Evolutionary conservation across 306 rosid species (phyloP).

Genomic region (Quercus engelmannii): DNA sequence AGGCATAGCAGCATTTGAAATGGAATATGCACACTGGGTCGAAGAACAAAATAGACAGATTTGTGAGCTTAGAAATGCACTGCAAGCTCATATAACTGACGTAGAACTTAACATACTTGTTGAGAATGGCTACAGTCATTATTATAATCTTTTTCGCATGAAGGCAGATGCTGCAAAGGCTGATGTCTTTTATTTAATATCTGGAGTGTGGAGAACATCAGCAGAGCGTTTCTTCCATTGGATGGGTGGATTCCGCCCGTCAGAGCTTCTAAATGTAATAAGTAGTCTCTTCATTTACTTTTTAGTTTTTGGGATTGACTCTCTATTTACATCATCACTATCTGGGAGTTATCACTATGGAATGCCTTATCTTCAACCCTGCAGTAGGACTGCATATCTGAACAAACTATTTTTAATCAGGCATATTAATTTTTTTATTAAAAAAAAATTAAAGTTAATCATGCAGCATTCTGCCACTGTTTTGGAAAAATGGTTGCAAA

Average conservation of each 20-base stretch:
- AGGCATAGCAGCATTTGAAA: slow-evolving; percentile 78
- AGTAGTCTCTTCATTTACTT: neutral
- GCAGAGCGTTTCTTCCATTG: slow-evolving; percentile 84
- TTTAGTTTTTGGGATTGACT: neutral
- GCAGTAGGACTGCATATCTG: neutral
- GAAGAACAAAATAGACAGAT: slow-evolving; percentile 65
- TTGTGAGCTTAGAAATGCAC: slow-evolving; percentile 64
- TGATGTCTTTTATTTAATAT: slow-evolving; percentile 75
- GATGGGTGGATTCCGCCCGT: slow-evolving; percentile 99
- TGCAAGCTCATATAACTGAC: slow-evolving; percentile 56
- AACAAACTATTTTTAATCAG: neutral
- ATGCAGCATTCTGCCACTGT: neutral
- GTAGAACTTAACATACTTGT: slow-evolving; percentile 56
- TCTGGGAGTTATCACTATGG: neutral
- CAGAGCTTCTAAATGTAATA: slow-evolving; percentile 77
- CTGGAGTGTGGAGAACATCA: slow-evolving; percentile 82
- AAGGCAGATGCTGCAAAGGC: slow-evolving; percentile 75
- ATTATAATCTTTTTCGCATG: slow-evolving; percentile 61
- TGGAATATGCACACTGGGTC: slow-evolving; percentile 81
- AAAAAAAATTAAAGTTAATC: neutral
- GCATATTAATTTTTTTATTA: neutral
- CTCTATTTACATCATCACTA: neutral
- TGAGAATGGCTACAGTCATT: slow-evolving; percentile 64
- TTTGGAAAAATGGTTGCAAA: neutral
- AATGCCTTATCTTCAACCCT: neutral